Conservation (phyloP, 345 rosid genomes). For the Corchorus olitorius region DNA sequence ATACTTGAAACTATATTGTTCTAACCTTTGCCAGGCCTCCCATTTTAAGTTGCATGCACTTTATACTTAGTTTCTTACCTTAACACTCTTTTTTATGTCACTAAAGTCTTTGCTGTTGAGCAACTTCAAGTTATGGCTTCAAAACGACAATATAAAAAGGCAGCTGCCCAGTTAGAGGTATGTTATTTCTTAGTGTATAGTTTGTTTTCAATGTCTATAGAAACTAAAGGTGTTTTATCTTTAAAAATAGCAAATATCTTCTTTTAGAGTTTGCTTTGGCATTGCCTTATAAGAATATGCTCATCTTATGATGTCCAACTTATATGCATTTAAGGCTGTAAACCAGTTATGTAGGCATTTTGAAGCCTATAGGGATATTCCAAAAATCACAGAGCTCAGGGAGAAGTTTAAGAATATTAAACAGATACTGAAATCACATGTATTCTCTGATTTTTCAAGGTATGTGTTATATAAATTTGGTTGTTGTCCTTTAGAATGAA, state of each 20-base stretch:
- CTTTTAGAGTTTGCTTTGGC: neutral
- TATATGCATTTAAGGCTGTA: conserved; percentile 79
- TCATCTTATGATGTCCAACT: conserved; percentile 17
- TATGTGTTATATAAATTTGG: conserved; percentile 29
- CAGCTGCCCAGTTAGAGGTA: conserved; percentile 99
- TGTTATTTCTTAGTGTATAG: neutral
- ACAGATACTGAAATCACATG: conserved; percentile 94
- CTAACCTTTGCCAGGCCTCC: neutral
- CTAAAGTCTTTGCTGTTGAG: conserved; percentile 95
- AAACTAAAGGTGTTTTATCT: neutral
- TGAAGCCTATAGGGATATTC: conserved; percentile 96
- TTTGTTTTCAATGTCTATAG: neutral
- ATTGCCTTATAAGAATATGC: neutral
- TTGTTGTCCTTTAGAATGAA: neutral
- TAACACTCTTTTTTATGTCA: conserved; percentile 27
- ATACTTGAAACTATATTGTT: neutral
- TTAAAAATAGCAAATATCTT: neutral
- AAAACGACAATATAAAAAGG: conserved; percentile 93
- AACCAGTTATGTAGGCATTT: conserved; percentile 96
- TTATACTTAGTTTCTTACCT: conserved; percentile 15
- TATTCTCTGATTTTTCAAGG: conserved; percentile 97
- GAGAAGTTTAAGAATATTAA: conserved; percentile 95
- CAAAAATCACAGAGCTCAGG: conserved; percentile 94
- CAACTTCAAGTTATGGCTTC: conserved; percentile 99
- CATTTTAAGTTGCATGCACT: neutral